Base-by-base conservation (phyloP, 805 yeast species). In the Schwanniomyces sp. region DNA sequence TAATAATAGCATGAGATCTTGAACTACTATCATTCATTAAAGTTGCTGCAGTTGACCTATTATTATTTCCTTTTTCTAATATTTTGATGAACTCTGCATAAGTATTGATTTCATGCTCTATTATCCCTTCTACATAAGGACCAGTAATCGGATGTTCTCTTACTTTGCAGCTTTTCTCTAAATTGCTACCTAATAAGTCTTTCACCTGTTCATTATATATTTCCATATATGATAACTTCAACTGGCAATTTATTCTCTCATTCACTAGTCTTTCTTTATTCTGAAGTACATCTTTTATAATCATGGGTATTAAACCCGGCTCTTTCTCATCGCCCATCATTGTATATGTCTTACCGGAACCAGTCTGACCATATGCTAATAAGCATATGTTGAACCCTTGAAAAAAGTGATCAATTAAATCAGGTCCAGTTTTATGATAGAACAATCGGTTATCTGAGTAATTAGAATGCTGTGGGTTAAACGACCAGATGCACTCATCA, bases 1-100 rank as follows among this genome's bases (percentile, higher is more conserved):
- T 84, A 48, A 88, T 76, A 1, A 88, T 86, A 0, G 96, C 92
- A 59, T 88, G 96, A 0, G 94, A 86, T 51, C 96, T 72, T 1
- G 91, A 85, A 34, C 91, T 85, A 17, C 74, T 70, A 42, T 81
- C 84, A 64, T 88, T 88, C 85, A 85, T 80, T 40, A 77, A 75
- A 0, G 96, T 88, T 2, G 86, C 65, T 0, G 91, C 95, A 0
- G 89, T 84, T 1, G 86, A 80, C 45, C 96, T 70, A 50, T 71
- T 67, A 11, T 52, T 55, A 49, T 79, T 79, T 0, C 95, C 96
- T 34, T 61, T 55, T 1, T 53, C 57, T 51, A 89, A 64, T 18
- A 71, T 69, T 29, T 58, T 65, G 38, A 70, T 51, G 30, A 87
- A 81, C 26, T 84, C 84, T 0, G 64, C 67, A 28, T 73, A 76